Evolutionary conservation across 345 rosid genomes (phyloP).

Genomic region (Lagerstroemia speciosa): DNA sequence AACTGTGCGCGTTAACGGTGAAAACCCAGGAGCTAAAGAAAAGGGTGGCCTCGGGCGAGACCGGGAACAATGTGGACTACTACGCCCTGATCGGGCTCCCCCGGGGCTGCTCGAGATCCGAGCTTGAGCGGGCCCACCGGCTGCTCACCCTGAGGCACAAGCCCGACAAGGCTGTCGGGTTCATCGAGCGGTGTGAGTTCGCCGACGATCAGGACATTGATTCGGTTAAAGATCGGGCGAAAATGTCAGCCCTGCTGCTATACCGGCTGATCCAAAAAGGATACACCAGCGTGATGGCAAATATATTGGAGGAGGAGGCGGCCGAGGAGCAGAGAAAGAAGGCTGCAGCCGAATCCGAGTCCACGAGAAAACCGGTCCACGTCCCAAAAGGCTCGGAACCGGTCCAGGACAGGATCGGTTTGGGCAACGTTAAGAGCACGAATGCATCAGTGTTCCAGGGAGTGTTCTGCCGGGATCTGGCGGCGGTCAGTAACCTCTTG

Average conservation of each 20-base stretch:
- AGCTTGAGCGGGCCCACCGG: slow-evolving; percentile 79
- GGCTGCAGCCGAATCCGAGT: slow-evolving; percentile 28
- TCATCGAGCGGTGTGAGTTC: slow-evolving; percentile 78
- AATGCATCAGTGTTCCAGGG: slow-evolving; percentile 42
- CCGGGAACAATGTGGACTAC: slow-evolving; percentile 63
- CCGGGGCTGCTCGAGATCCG: slow-evolving; percentile 84
- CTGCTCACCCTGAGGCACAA: slow-evolving; percentile 65
- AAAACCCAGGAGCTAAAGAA: slow-evolving; percentile 58
- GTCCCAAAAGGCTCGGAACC: neutral
- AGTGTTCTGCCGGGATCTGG: slow-evolving; percentile 83
- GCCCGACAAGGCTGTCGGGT: slow-evolving; percentile 65
- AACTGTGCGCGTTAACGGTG: slow-evolving; percentile 52
- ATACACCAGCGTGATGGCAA: slow-evolving; percentile 45
- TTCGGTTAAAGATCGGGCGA: slow-evolving; percentile 66
- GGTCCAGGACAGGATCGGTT: slow-evolving; percentile 9
- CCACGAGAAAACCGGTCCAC: neutral
- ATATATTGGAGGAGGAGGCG: slow-evolving; percentile 58
- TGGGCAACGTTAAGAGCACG: slow-evolving; percentile 14
- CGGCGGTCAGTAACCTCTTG: slow-evolving; percentile 64
- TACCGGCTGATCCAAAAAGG: slow-evolving; percentile 83
- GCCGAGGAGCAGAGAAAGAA: slow-evolving; percentile 53
- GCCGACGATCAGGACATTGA: slow-evolving; percentile 59
- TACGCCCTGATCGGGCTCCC: slow-evolving; percentile 75
- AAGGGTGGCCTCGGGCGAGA: slow-evolving; percentile 72
- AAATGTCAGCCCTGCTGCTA: slow-evolving; percentile 71